Percentiles rank a stretch among this genome's conserved stretches.
These are phyloP conservation scores for Apiospora koreana DNA, from an alignment of 2,329 filamentous ascomycete genomes.

Conservation along the genomic window DNA sequence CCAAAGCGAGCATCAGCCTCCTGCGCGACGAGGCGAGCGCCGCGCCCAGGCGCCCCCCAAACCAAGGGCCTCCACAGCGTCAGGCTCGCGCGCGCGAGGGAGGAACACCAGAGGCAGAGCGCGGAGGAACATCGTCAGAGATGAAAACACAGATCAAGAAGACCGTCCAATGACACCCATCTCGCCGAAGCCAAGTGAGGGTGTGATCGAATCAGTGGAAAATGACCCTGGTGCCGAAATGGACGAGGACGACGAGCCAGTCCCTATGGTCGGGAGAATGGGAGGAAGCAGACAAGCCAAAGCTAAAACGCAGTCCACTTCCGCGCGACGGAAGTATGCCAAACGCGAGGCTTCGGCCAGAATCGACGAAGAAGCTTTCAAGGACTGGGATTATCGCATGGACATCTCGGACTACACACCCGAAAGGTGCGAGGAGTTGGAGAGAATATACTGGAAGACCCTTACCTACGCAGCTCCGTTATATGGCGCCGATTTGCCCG, in stretches of 20 bases:
- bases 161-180: slow-evolving; percentile 61
- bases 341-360: slow-evolving; percentile 74
- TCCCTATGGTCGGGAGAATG: slow-evolving; percentile 47
- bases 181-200: slow-evolving; percentile 48
- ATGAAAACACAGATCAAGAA: slow-evolving; percentile 40
- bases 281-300: slow-evolving; percentile 52
- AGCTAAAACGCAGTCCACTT: slow-evolving; percentile 71
- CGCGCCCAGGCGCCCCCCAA: slow-evolving; percentile 61
- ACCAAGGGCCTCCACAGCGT: slow-evolving; percentile 39
- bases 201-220: slow-evolving; percentile 51
- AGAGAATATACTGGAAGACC: slow-evolving; percentile 96
- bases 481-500: slow-evolving; percentile 95
- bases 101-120: slow-evolving; percentile 40
- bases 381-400: slow-evolving; percentile 87
- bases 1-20: slow-evolving; percentile 93
- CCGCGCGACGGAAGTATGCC: slow-evolving; percentile 85
- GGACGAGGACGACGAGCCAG: slow-evolving; percentile 42
- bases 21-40: slow-evolving; percentile 82
- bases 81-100: slow-evolving; percentile 39
- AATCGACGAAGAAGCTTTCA: slow-evolving; percentile 88
- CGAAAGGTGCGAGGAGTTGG: slow-evolving; percentile 91
- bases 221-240: slow-evolving; percentile 46
- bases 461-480: slow-evolving; percentile 92
- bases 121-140: slow-evolving; percentile 38
- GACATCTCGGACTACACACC: slow-evolving; percentile 85